phyloP scores from a whole-genome alignment of 305 asterid species.

The Fraxinus baroniana region DNA sequence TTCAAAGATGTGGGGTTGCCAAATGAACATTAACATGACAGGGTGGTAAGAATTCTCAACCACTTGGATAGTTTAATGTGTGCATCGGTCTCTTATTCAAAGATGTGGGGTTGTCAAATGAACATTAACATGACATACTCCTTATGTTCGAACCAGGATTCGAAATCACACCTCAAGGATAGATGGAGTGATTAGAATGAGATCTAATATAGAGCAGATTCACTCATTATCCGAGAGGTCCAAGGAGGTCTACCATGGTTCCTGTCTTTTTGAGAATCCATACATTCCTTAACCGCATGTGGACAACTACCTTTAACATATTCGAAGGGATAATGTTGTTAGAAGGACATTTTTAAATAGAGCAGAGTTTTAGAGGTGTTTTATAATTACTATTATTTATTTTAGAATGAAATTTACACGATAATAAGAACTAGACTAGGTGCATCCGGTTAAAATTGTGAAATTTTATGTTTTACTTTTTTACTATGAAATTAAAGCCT shows the following conservation, averaged over 20 bases:
- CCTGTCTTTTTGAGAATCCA: neutral
- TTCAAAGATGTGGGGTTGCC: neutral
- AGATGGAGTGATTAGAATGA: neutral
- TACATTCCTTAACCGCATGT: neutral
- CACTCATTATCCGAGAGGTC: neutral
- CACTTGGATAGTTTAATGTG: too few species aligned
- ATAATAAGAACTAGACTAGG: neutral
- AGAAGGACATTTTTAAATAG: neutral
- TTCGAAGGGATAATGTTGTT: neutral
- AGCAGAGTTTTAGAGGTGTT: neutral
- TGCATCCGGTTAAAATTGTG: neutral
- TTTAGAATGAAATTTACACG: neutral
- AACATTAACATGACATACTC: neutral
- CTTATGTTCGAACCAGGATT: neutral
- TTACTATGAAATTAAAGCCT: neutral
- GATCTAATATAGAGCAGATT: neutral
- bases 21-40: neutral
- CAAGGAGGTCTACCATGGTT: neutral
- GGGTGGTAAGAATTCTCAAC: too few species aligned
- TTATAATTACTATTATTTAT: too few species aligned
- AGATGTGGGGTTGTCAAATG: neutral
- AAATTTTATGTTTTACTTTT: neutral
- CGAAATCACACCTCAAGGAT: neutral
- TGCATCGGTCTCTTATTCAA: too few species aligned
- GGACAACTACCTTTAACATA: neutral